Conservation (phyloP, 768 basidiomycete genomes). For the Paxillus ammoniavirescens region DNA sequence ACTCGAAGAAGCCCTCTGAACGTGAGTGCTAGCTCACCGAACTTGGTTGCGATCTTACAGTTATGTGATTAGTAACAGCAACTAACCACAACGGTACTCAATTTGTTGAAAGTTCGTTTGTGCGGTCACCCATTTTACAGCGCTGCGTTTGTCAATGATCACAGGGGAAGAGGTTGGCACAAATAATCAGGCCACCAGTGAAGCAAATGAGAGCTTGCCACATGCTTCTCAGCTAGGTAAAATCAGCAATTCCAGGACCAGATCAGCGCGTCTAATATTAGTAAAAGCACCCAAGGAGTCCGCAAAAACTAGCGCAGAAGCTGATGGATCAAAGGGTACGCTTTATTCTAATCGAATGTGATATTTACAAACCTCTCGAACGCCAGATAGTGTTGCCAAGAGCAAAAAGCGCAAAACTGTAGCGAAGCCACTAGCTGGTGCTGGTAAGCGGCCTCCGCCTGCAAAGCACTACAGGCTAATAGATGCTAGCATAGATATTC, state of each 20-base stretch:
- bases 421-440: conserved; percentile 6
- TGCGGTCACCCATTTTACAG: neutral
- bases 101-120: neutral
- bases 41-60: neutral
- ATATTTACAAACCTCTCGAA: neutral
- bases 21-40: conserved; percentile 8
- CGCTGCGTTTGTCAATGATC: neutral
- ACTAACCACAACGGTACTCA: conserved; percentile 5
- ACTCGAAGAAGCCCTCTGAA: conserved; percentile 2
- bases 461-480: conserved; percentile 13
- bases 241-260: neutral
- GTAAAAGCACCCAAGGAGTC: neutral
- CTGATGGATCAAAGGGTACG: conserved; percentile 11
- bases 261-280: conserved; percentile 1
- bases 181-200: neutral
- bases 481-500: conserved; percentile 22
- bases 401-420: neutral
- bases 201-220: neutral
- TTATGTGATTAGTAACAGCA: conserved; percentile 2
- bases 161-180: conserved; percentile 6
- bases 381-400: conserved; percentile 7
- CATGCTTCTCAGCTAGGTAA: conserved; percentile 9
- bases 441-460: conserved; percentile 13
- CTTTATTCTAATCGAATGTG: neutral
- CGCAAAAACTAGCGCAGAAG: neutral